phyloP scores from a whole-genome alignment of 2,329 filamentous ascomycete species.

The Penicillium sp. region DNA sequence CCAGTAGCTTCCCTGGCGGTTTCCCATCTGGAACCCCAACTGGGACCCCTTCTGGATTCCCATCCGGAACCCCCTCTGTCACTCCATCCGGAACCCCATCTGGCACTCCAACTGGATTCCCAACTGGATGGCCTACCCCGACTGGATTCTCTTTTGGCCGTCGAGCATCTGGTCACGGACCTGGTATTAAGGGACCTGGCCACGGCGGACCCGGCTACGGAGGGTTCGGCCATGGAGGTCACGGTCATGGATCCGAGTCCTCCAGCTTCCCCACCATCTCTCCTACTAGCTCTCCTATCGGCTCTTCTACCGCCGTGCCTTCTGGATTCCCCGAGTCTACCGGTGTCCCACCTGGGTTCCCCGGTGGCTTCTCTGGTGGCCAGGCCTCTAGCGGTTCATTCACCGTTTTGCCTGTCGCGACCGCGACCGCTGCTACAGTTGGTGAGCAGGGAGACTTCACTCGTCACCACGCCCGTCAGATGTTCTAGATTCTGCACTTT shows the following conservation, averaged over 20 bases:
- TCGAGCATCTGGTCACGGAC: neutral
- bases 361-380: neutral
- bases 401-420: neutral
- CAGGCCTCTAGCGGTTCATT: conserved; percentile 1
- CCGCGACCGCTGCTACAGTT: conserved; percentile 2
- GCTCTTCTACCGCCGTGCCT: neutral
- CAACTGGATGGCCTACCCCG: neutral
- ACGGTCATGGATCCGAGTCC: neutral
- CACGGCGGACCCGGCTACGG: neutral
- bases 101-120: neutral
- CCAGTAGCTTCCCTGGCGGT: neutral
- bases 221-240: neutral
- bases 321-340: conserved; percentile 11
- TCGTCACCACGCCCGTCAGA: conserved; percentile 30
- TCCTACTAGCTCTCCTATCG: neutral
- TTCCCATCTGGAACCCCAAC: conserved; percentile 5
- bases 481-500: conserved; percentile 18
- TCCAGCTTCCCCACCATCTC: neutral
- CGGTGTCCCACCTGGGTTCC: conserved; percentile 1
- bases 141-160: neutral
- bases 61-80: neutral
- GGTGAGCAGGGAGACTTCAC: conserved; percentile 12
- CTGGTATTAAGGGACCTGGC: neutral
- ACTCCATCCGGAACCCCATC: neutral
- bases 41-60: neutral